Conservation (phyloP, 371 early-diverging fungal genomes). For the Blakeslea trispora region DNA sequence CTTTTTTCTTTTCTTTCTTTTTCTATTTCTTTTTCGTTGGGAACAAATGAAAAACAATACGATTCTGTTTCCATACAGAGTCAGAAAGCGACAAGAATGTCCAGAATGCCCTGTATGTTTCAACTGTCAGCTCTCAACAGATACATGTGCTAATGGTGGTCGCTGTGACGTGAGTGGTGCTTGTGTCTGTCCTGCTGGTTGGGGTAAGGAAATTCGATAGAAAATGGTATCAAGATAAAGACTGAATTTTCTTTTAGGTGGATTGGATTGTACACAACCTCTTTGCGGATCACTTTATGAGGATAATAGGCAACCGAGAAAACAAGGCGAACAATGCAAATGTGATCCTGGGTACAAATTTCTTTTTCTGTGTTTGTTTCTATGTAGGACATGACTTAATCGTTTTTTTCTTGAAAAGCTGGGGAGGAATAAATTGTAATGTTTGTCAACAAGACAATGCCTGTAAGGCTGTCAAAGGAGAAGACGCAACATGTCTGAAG, state of each 20-base stretch:
- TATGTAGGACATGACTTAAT: no score
- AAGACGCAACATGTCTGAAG: slow-evolving; percentile 45
- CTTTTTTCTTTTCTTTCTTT: background rate
- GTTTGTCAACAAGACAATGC: slow-evolving; percentile 44
- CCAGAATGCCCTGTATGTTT: slow-evolving; percentile 55
- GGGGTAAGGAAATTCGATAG: slow-evolving; percentile 34
- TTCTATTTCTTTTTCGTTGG: slow-evolving; percentile 1
- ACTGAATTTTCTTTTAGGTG: slow-evolving; percentile 22
- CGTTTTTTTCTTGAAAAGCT: slow-evolving; percentile 32
- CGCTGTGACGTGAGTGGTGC: slow-evolving; percentile 39
- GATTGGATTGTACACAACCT: slow-evolving; percentile 41
- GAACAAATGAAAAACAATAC: background rate
- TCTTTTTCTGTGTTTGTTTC: background rate
- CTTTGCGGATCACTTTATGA: slow-evolving; percentile 48
- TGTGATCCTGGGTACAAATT: slow-evolving; percentile 47
- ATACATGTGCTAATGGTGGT: slow-evolving; percentile 48
- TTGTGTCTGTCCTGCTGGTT: slow-evolving; percentile 43
- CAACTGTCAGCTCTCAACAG: slow-evolving; percentile 45
- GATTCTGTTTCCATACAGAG: slow-evolving; percentile 10
- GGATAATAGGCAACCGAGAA: slow-evolving; percentile 29
- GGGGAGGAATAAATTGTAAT: slow-evolving; percentile 54
- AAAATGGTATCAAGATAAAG: background rate
- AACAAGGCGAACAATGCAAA: slow-evolving; percentile 33
- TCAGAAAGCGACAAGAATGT: slow-evolving; percentile 29
- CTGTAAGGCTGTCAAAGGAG: slow-evolving; percentile 39